These are phyloP conservation scores for Amylocarpus encephaloides DNA, from an alignment of 2,329 filamentous ascomycete genomes.

Conservation along the genomic window DNA sequence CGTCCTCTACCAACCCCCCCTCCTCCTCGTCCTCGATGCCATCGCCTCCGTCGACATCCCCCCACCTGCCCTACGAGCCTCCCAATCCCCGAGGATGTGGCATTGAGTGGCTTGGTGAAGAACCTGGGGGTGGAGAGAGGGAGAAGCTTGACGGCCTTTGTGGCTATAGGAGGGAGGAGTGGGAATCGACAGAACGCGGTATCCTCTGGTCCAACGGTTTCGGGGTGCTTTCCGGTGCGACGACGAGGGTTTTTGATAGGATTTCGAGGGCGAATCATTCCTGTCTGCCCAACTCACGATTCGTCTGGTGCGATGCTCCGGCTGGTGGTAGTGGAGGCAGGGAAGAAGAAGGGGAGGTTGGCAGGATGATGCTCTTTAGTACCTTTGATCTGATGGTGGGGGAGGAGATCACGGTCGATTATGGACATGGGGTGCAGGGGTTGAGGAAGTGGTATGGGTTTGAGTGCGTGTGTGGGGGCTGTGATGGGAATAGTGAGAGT, in stretches of 20 bases:
- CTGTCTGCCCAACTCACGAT: constrained; percentile 22
- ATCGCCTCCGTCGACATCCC: background rate
- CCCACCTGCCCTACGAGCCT: background rate
- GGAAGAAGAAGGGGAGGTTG: constrained; percentile 5
- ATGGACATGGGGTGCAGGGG: constrained; percentile 18
- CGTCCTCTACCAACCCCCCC: constrained; percentile 20
- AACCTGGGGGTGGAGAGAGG: background rate
- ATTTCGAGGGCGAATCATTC: constrained; percentile 17
- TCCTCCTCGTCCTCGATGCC: constrained; percentile 14
- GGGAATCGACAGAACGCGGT: constrained; percentile 13
- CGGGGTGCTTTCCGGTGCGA: constrained; percentile 12
- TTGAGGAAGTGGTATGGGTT: constrained; percentile 26
- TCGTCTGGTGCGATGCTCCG: constrained; percentile 18
- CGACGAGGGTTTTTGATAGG: constrained; percentile 22
- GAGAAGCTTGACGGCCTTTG: background rate
- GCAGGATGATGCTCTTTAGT: constrained; percentile 22
- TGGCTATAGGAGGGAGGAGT: background rate
- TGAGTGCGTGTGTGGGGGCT: constrained; percentile 24
- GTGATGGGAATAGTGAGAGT: constrained; percentile 6
- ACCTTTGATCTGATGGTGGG: constrained; percentile 16
- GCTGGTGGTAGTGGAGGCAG: constrained; percentile 17
- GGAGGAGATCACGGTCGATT: constrained; percentile 27
- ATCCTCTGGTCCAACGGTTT: constrained; percentile 25
- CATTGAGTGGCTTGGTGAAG: constrained; percentile 6
- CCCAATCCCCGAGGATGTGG: constrained; percentile 2